phyloP scores from a whole-genome alignment of 345 rosid species.

The Heritiera littoralis region DNA sequence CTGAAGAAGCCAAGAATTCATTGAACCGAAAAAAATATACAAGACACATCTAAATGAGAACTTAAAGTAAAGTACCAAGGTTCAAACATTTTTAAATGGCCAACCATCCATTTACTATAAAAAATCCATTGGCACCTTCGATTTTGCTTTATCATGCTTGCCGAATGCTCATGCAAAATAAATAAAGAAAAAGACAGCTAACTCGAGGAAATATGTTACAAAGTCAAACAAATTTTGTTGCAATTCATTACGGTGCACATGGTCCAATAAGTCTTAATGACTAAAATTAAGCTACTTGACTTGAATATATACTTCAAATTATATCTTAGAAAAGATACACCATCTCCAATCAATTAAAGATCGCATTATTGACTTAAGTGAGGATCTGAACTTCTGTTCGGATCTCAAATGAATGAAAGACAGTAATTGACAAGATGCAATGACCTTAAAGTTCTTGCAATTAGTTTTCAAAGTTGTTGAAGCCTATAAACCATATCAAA shows the following conservation, averaged over 20 bases:
- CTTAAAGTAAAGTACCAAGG: neutral
- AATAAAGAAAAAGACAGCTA: slow-evolving; percentile 3
- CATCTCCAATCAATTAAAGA: neutral
- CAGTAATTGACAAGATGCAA: neutral
- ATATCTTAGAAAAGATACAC: neutral
- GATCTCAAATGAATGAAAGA: neutral
- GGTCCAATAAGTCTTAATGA: neutral
- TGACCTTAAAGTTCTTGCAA: neutral
- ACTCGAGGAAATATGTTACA: slow-evolving; percentile 5
- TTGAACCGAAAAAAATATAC: neutral
- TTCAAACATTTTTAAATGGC: neutral
- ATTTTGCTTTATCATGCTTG: neutral
- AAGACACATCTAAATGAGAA: neutral
- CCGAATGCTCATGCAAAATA: neutral
- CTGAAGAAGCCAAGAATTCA: slow-evolving; percentile 6
- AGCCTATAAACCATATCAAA: neutral
- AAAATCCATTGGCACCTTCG: neutral
- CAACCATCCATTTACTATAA: neutral
- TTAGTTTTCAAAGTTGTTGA: slow-evolving; percentile 5
- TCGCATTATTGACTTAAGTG: neutral
- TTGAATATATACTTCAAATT: neutral
- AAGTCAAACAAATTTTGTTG: neutral
- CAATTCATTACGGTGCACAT: neutral
- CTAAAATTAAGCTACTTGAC: neutral
- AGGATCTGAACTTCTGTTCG: neutral